Evolutionary conservation across 1,284 basidiomycete species (phyloP), one percentile per base, ranked within the genome.

Genomic region (Apiotrichum montevideense): DNA sequence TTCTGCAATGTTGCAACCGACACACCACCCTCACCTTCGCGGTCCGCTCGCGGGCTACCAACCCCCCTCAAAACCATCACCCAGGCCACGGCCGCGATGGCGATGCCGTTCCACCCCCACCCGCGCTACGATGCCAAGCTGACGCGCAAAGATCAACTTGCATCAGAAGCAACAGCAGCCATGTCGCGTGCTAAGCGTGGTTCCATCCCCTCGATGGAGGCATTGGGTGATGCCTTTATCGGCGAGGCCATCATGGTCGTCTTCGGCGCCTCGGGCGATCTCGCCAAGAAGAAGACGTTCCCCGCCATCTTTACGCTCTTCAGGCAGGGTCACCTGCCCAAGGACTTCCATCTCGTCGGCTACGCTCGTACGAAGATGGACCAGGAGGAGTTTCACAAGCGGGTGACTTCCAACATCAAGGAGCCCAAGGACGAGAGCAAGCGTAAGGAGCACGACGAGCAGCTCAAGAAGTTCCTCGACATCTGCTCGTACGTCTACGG

Each of bases 231-330:
- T 39, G 80, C 83, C 59, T 83, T 94, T 79, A 87, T 81, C 75
- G 85, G 88, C 65, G 91, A 94, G 80, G 93, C 90, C 33, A 75
- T 89, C 79, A 85, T 96, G 78, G 80, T 95, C 72, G 95, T 98
- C 56, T 85, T 96, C 59, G 96, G 96, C 60, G 95, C 95, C 29
- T 96, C 91, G 58, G 95, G 95, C 52, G 95, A 98, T 81, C 82
- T 98, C 51, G 96, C 95, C 59, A 97, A 97, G 87, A 98, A 98
- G 82, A 98, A 98, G 92, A 97, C 94, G 9, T 89, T 93, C 77
- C 93, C 93, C 14, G 93, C 93, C 42, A 82, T 97, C 61, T 96
- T 95, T 74, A 86, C 85, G 59, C 85, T 97, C 65, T 95, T 84
- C 81, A 81, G 82, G 66, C 84, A 85, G 67, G 84, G 83, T 48